These are phyloP conservation scores for Kazachstania viticola DNA, from an alignment of 805 yeast species.

Conservation along the genomic window DNA sequence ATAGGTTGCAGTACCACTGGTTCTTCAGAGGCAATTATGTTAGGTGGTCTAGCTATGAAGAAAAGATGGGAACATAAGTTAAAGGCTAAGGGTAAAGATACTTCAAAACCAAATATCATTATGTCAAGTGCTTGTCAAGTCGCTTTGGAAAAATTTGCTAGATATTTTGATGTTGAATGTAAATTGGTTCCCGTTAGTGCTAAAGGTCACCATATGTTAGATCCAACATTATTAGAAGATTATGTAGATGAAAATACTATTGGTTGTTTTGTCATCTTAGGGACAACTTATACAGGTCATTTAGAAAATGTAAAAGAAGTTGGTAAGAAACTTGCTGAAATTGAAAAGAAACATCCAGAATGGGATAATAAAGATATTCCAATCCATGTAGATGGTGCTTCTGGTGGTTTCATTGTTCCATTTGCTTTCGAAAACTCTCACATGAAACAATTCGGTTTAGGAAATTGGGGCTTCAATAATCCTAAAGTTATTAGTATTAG, in stretches of 20 bases:
- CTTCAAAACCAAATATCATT: constrained; percentile 64
- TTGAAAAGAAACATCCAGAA: constrained; percentile 31
- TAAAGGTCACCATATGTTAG: constrained; percentile 53
- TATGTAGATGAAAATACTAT: constrained; percentile 83
- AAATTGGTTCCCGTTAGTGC: constrained; percentile 58
- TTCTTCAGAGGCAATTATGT: constrained; percentile 86
- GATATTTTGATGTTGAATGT: constrained; percentile 86
- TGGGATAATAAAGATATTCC: constrained; percentile 44
- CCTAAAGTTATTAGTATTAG: constrained; percentile 75
- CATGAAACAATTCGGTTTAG: constrained; percentile 10
- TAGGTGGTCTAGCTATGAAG: constrained; percentile 89
- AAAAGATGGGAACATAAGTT: constrained; percentile 72
- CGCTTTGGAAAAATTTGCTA: constrained; percentile 86
- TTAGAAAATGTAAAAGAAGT: constrained; percentile 67
- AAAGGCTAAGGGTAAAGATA: constrained; percentile 45
- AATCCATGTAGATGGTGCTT: constrained; percentile 90
- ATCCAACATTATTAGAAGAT: constrained; percentile 45
- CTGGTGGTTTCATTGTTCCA: constrained; percentile 86
- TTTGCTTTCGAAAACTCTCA: constrained; percentile 60
- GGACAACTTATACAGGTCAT: constrained; percentile 89
- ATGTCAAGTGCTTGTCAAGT: constrained; percentile 94
- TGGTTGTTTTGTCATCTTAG: constrained; percentile 79
- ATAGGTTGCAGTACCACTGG: constrained; percentile 91
- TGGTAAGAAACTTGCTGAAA: constrained; percentile 52
- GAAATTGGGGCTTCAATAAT: constrained; percentile 66